Evolutionary conservation across 2,329 filamentous ascomycete species (phyloP), one percentile per base, ranked within the genome.

Genomic region (Aspergillus pseudoglaucus): DNA sequence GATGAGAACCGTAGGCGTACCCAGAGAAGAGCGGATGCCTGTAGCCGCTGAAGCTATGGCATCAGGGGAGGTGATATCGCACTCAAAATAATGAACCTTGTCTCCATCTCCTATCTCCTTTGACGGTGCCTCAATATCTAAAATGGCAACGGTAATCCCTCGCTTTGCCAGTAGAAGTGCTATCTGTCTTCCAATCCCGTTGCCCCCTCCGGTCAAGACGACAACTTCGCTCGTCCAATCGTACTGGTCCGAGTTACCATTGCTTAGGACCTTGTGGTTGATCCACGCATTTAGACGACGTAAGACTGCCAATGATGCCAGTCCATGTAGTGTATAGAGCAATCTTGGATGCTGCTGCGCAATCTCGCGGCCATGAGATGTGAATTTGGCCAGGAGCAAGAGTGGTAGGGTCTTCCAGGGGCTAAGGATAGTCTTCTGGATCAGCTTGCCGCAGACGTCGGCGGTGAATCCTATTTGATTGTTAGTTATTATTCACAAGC

Each of bases 141-240:
- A 64, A 2, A 90, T 82, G 0, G 83, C 83, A 30, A 90, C 83
- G 54, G 80, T 85, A 55, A 87, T 74, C 1, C 79, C 80, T 51
- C 70, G 72, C 62, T 83, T 79, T 0, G 81, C 82, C n/a, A 93
- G 72, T 46, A 84, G 64, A 53, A 76, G 74, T 12, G 85, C 85
- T 3, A 88, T 75, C 33, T 77, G 70, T 17, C 77, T 80, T 12
- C 87, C 87, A 59, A 91, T 89, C 0, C 87, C 87, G 47, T 81
- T 80, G 38, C 83, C 82, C 6, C 87, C 87, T 6, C 88, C 87
- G 0, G 87, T 90, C 17, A 90, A 76, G 39, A 90, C 72, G 2
- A 87, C 82, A 44, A 90, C 75, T 69, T 90, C 86, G 45, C 75
- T 77, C 18, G 74, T 69, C 84, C 85, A 89, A 55, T 68, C 58